These are phyloP conservation scores for Xylariomycetidae sp. DNA, from an alignment of 2,329 filamentous ascomycete genomes.

Conservation along the genomic window DNA sequence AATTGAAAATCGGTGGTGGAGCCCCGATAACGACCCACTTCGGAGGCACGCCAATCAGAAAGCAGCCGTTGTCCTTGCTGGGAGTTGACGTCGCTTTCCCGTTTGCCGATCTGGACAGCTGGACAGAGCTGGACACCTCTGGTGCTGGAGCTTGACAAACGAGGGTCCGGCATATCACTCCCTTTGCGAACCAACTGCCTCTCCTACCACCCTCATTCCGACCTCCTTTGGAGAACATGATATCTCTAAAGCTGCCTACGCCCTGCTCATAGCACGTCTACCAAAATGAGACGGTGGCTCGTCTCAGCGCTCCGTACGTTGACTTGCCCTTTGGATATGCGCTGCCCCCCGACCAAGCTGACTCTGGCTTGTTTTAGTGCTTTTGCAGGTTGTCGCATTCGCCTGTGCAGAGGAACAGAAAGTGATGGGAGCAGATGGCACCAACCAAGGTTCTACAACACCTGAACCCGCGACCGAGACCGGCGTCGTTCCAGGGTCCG, in stretches of 20 bases:
- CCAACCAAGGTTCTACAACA: conserved; percentile 12
- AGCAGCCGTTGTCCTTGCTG: conserved; percentile 1
- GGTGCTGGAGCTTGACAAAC: no score
- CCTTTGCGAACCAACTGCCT: conserved; percentile 3
- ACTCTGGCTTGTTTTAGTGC: conserved; percentile 16
- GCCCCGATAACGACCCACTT: no score
- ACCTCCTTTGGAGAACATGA: conserved; percentile 23
- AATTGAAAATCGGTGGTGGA: no score
- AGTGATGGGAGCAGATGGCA: conserved; percentile 15
- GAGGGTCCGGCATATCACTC: no score
- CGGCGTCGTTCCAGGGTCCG: conserved; percentile 17
- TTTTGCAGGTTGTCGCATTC: conserved; percentile 23
- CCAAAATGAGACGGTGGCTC: conserved; percentile 26
- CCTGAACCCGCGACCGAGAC: conserved; percentile 18
- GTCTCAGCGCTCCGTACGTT: conserved; percentile 26
- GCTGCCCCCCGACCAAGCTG: conserved; percentile 3
- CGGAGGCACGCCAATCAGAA: conserved; percentile 7
- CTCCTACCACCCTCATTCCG: conserved; percentile 4
- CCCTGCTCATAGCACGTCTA: conserved; percentile 26
- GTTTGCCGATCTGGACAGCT: conserved; percentile 25
- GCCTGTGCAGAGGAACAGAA: conserved; percentile 23
- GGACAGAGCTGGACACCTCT: conserved; percentile 13
- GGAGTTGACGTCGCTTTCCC: conserved; percentile 16
- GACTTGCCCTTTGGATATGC: conserved; percentile 2
- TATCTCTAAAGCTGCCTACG: conserved; percentile 17